phyloP scores from a whole-genome alignment of 805 yeast genomes.

The Jamesozyma piceae region DNA sequence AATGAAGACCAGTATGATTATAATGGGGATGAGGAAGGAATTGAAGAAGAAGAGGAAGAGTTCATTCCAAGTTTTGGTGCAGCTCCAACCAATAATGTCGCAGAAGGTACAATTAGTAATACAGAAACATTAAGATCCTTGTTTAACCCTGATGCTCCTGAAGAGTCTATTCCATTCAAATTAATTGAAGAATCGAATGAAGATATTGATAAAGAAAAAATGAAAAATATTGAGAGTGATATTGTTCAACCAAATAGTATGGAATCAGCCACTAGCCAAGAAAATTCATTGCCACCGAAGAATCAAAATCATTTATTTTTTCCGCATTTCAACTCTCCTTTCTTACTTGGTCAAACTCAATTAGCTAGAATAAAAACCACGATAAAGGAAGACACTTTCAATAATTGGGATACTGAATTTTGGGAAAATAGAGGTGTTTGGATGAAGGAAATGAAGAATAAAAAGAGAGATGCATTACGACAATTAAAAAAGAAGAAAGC shows the following conservation, averaged over 20 bases:
- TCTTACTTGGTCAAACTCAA: constrained; percentile 76
- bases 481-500: constrained; percentile 39
- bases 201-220: constrained; percentile 34
- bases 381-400: constrained; percentile 28
- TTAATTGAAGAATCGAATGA: constrained; percentile 37
- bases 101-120: constrained; percentile 30
- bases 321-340: constrained; percentile 78
- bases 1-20: constrained; percentile 5
- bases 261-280: constrained; percentile 3
- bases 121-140: constrained; percentile 58
- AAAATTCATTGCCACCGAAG: constrained; percentile 2
- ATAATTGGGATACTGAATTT: constrained; percentile 64
- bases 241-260: not conserved
- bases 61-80: constrained; percentile 48
- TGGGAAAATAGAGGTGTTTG: constrained; percentile 77
- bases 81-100: constrained; percentile 6
- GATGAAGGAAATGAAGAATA: constrained; percentile 63
- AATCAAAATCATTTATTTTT: constrained; percentile 54
- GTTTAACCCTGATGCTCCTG: constrained; percentile 37
- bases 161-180: constrained; percentile 33
- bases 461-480: constrained; percentile 64
- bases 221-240: constrained; percentile 34
- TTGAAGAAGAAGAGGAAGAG: constrained; percentile 34
- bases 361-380: constrained; percentile 41
- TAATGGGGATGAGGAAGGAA: constrained; percentile 23